Base-by-base conservation (phyloP, 2,329 filamentous ascomycete genomes). In the Septoria linicola region DNA sequence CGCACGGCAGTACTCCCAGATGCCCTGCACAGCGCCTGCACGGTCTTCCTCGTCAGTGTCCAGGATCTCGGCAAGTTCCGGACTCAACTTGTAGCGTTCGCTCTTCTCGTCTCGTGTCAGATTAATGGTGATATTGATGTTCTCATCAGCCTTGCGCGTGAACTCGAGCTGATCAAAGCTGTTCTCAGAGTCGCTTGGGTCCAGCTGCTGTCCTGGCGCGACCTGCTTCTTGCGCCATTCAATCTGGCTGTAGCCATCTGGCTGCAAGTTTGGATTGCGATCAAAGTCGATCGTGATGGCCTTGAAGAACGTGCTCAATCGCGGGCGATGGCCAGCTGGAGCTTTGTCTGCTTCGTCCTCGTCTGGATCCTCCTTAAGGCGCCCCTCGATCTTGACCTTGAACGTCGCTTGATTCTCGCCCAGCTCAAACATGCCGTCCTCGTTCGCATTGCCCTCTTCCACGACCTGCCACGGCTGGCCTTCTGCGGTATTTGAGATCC, bases 131-230 rank as follows among this genome's bases (percentile, higher is more conserved):
- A 96, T 84, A 67, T 96, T 96, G 61, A 88, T 78, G 62, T 95
- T 96, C 69, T 96, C 90, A 67, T 99, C 93, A 27, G 89, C 87
- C 63, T 87, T 89, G 47, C 93, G 83, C 75, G 95, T 89, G 68
- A 99, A 97, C 36, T 90, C 87, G 37, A 99, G 76, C 66, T 88
- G 87, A 72, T 96, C 93, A 65, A 97, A 96, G 65, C 95, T 89
- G 37, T 83, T 81, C 25, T 83, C 82, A 25, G 83, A 76, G 5
- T 84, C 79, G 45, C 78, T 80, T 32, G 81, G 78, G 69, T 58
- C 65, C 46, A 57, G 55, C 59, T 76, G 64, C 72, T 74, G 70
- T 49, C 73, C 58, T 1, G 59, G 59, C 16, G 41, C 8, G 30
- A 53, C 44, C 40, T 76, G 83, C 3, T 89, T 87, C 67, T 93